These are phyloP conservation scores for Cladochytrium replicatum DNA, from an alignment of 192 early-diverging fungal genomes.

Conservation along the genomic window DNA sequence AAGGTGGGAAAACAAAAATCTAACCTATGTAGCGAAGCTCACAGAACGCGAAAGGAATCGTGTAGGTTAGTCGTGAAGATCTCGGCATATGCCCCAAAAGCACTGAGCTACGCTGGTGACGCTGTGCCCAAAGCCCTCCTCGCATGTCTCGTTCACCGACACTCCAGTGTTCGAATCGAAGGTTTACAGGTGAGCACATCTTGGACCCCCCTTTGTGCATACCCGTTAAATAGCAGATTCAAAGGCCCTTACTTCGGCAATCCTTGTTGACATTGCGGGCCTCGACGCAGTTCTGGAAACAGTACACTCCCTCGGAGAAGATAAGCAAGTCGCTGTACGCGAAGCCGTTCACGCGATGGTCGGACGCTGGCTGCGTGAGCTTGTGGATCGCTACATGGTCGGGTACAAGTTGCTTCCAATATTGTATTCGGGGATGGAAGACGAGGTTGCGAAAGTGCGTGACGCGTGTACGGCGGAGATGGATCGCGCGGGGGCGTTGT, in stretches of 20 bases:
- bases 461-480: constrained; percentile 13
- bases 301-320: constrained; percentile 26
- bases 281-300: constrained; percentile 32
- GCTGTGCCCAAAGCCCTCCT: constrained; percentile 29
- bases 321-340: constrained; percentile 38
- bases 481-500: constrained; percentile 34
- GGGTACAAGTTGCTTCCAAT: constrained; percentile 40
- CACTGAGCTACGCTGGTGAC: constrained; percentile 18
- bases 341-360: constrained; percentile 30
- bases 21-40: not conserved
- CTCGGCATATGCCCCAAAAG: constrained; percentile 6
- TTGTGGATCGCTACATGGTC: constrained; percentile 39
- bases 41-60: constrained; percentile 29
- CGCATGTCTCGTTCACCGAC: constrained; percentile 35
- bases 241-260: constrained; percentile 22
- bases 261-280: constrained; percentile 31
- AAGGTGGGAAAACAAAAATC: constrained; percentile 25
- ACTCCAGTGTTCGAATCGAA: constrained; percentile 33
- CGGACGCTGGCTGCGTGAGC: constrained; percentile 26
- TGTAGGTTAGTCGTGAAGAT: constrained; percentile 30
- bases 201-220: constrained; percentile 14
- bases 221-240: too few relatives aligned
- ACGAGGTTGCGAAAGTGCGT: constrained; percentile 28
- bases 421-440: constrained; percentile 33
- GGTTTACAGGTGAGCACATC: constrained; percentile 18